Conservation (phyloP, 257 asterid species). For the Scutellaria minor region DNA sequence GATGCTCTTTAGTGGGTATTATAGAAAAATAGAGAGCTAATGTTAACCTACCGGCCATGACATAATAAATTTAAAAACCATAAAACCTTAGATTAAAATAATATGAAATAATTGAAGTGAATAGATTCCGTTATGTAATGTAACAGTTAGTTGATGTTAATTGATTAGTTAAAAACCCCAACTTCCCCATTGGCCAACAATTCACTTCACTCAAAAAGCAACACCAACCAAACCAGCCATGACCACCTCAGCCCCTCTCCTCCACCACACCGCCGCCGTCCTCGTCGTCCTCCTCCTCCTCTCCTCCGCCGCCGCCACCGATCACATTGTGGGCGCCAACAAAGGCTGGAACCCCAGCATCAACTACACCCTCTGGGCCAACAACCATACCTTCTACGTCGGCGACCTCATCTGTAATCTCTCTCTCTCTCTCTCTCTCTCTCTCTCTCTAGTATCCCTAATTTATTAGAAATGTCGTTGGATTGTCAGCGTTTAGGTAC, state of each 20-base stretch:
- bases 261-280: slow-evolving; percentile 44
- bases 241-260: slow-evolving; percentile 50
- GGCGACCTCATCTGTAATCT: slow-evolving; percentile 79
- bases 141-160: slow-evolving; percentile 29
- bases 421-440: background rate
- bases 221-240: slow-evolving; percentile 31
- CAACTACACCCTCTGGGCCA: slow-evolving; percentile 94
- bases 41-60: too few species aligned
- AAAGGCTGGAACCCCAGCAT: slow-evolving; percentile 92
- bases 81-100: too few species aligned
- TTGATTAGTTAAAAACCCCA: slow-evolving; percentile 9
- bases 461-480: background rate
- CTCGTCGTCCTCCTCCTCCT: slow-evolving; percentile 49
- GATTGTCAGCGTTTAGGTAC: slow-evolving; percentile 74
- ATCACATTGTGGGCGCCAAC: slow-evolving; percentile 97
- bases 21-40: too few species aligned
- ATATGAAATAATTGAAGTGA: background rate
- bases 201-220: background rate
- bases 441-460: background rate
- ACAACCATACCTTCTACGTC: slow-evolving; percentile 85
- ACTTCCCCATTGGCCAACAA: slow-evolving; percentile 22
- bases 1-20: too few species aligned
- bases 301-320: slow-evolving; percentile 66
- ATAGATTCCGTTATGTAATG: slow-evolving; percentile 12
- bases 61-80: too few species aligned